These are phyloP conservation scores for Orbilia brochopaga DNA, from an alignment of 2,329 filamentous ascomycete species.

Conservation along the genomic window DNA sequence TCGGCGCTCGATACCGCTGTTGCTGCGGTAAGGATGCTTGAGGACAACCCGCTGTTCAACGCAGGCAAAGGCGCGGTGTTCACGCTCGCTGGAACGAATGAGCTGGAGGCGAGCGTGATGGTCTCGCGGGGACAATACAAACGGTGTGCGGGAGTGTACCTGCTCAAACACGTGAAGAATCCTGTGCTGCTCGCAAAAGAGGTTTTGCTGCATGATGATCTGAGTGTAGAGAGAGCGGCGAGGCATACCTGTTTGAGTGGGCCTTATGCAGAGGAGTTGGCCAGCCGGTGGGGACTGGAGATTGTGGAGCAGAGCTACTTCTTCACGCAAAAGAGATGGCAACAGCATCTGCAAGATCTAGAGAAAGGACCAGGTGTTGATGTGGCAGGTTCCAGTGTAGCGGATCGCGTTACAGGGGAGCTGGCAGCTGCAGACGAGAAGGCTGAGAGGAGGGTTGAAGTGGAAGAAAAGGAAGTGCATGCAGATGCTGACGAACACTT, in stretches of 20 bases:
- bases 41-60: conserved; percentile 84
- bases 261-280: conserved; percentile 71
- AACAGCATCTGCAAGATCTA: conserved; percentile 72
- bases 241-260: conserved; percentile 64
- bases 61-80: conserved; percentile 84
- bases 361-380: conserved; percentile 55
- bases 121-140: conserved; percentile 75
- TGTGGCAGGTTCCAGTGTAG: neutral
- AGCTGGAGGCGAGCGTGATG: conserved; percentile 88
- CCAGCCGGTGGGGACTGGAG: conserved; percentile 71
- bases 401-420: conserved; percentile 20
- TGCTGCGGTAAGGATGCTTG: conserved; percentile 75
- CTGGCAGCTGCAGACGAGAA: neutral
- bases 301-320: conserved; percentile 75
- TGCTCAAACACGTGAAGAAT: conserved; percentile 75
- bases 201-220: conserved; percentile 72
- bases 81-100: conserved; percentile 79
- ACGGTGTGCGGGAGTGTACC: conserved; percentile 77
- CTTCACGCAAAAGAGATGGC: conserved; percentile 78
- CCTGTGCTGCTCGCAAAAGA: conserved; percentile 76
- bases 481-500: conserved; percentile 57
- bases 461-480: conserved; percentile 64
- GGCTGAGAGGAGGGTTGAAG: conserved; percentile 7
- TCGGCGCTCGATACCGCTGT: conserved; percentile 74
- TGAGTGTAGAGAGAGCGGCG: conserved; percentile 63